Conservation (phyloP, 257 asterid species). For the Gentiana macrophylla region DNA sequence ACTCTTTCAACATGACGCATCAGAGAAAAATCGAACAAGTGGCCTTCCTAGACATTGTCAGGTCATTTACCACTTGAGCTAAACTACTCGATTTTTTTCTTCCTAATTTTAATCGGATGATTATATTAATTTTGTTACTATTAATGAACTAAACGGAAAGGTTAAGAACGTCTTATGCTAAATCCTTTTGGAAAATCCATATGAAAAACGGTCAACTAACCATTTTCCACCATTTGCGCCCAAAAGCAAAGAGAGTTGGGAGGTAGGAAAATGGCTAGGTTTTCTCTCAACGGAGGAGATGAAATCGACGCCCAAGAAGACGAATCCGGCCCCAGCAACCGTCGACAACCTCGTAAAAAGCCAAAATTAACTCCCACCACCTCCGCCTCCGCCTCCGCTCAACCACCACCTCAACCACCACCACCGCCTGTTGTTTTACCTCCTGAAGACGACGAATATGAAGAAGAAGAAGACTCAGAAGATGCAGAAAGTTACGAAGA, state of each 20-base stretch:
- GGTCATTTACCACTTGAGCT: too few relatives aligned
- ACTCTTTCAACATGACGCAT: too few relatives aligned
- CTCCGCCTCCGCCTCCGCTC: too few relatives aligned
- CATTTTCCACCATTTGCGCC: not conserved
- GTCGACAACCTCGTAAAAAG: constrained; percentile 5
- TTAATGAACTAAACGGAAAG: too few relatives aligned
- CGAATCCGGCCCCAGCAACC: constrained; percentile 12
- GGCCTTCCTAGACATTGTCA: too few relatives aligned
- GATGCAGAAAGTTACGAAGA: constrained; percentile 13
- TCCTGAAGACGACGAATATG: constrained; percentile 10
- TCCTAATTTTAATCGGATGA: too few relatives aligned
- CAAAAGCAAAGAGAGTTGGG: not conserved
- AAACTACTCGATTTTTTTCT: too few relatives aligned
- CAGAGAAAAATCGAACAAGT: too few relatives aligned
- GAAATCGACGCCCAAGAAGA: constrained; percentile 16
- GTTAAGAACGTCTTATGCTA: too few relatives aligned
- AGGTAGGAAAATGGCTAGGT: constrained; percentile 35
- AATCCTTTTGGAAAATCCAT: too few relatives aligned
- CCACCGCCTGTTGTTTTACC: not conserved
- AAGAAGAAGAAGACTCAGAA: constrained; percentile 8
- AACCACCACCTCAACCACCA: not conserved
- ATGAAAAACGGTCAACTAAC: too few relatives aligned
- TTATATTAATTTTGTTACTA: too few relatives aligned
- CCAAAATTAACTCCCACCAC: constrained; percentile 1
- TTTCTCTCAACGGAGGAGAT: constrained; percentile 24